Percentiles rank a stretch among this genome's conserved stretches.
These are phyloP conservation scores for Epithele typhae DNA, from an alignment of 768 basidiomycete genomes.

Conservation along the genomic window DNA sequence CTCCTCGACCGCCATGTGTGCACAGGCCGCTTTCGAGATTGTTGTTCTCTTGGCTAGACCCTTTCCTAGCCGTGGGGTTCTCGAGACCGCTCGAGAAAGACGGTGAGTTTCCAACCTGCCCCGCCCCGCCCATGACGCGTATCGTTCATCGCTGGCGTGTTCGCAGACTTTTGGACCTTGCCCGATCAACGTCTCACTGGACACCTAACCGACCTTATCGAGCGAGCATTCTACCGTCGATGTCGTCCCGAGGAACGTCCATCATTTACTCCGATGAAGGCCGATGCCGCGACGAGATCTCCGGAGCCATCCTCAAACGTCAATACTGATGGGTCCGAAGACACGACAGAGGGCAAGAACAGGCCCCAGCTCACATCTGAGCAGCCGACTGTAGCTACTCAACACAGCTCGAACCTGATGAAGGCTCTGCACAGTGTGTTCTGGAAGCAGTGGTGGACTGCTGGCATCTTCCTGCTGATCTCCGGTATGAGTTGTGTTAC, in stretches of 20 bases:
- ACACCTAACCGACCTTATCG: slow-evolving; percentile 3
- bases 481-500: neutral
- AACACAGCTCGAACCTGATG: too few species aligned
- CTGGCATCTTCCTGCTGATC: slow-evolving; percentile 47
- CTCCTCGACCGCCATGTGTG: neutral
- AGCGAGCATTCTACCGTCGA: slow-evolving; percentile 4
- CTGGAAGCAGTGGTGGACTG: slow-evolving; percentile 40
- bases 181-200: slow-evolving; percentile 2
- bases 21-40: slow-evolving; percentile 42
- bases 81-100: slow-evolving; percentile 54
- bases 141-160: neutral
- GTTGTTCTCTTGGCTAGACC: slow-evolving; percentile 48
- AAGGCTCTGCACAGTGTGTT: slow-evolving; percentile 45
- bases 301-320: neutral
- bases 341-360: neutral
- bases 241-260: too few species aligned
- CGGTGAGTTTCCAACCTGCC: slow-evolving; percentile 36
- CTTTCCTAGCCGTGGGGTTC: slow-evolving; percentile 54
- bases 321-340: neutral
- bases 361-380: too few species aligned
- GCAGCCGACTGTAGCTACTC: too few species aligned
- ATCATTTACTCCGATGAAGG: too few species aligned
- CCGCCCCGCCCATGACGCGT: neutral
- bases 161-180: slow-evolving; percentile 9
- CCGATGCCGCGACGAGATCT: neutral